Evolutionary conservation across 2,329 filamentous ascomycete species (phyloP), one percentile per base, ranked within the genome.

Genomic region (Sclerotinia trifoliorum): DNA sequence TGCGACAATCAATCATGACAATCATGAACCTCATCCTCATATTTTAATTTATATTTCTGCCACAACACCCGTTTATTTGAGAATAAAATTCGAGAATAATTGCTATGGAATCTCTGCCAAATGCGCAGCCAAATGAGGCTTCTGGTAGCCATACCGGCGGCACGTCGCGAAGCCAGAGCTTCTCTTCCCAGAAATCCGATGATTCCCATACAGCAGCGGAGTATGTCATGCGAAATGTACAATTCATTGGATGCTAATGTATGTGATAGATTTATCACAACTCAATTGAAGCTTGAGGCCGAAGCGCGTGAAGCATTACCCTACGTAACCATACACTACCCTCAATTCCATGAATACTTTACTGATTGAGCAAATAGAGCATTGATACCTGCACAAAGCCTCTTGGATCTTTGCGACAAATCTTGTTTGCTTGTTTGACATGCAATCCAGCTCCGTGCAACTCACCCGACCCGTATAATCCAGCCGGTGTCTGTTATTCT

Each of bases 261-360:
- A 24, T 48, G 67, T 73, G 46, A 15, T 6, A 94, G 91, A 39
- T 98, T 96, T 78, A 93, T 99, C 73, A 88, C 92, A 74, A 89
- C 88, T 67, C 95, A 99, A 78, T 89, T 97, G 77, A 88, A 90
- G 73, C 89, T 99, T 65, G 95, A 99, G 80, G 92, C 92, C 26
- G 95, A 99, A 81, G 95, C 95, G 58, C 93, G 94, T 74, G 94
- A 99, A 83, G 92, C 92, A 70, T 85, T 99, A 8, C 95, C 95
- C 73, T 99, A 97, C 78, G 93, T 96, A 81, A 75, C 87, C 73
- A 52, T 60, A 56, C 26, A 54, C 48, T 75, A n/a, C 19, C 46
- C 39, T 32, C 29, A 42, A 26, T 13, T 49, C 17, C 10, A 13
- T 7, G 61, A 42, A 46, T n/a, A 58, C 19, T 29, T 42, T 69